Percentiles rank a stretch among this genome's conserved stretches.
Evolutionary conservation across 2,329 filamentous ascomycete species (phyloP).

Genomic region (Pestalotiopsis sp.): DNA sequence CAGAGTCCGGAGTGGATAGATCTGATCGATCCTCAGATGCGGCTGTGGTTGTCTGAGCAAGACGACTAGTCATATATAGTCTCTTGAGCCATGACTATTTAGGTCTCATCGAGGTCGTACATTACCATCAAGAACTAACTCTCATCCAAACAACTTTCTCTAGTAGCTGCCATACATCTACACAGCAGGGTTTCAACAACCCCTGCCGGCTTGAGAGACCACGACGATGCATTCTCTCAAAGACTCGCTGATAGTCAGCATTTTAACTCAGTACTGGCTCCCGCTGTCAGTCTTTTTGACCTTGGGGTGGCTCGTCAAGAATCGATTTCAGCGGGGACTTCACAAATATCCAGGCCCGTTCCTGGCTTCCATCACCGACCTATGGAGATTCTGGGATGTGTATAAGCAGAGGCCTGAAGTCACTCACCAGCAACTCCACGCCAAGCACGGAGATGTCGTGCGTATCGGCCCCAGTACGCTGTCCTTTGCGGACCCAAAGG

Average conservation of each 20-base stretch:
- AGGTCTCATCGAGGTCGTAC: background rate
- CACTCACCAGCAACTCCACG: constrained; percentile 70
- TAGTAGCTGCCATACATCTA: background rate
- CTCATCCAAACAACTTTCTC: background rate
- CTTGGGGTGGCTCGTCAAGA: constrained; percentile 46
- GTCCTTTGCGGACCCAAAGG: constrained; percentile 74
- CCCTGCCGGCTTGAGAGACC: constrained; percentile 3
- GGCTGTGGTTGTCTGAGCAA: background rate
- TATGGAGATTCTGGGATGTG: constrained; percentile 76
- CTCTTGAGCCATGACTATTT: background rate
- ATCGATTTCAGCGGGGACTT: constrained; percentile 58
- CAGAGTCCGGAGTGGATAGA: background rate
- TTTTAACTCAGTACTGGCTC: constrained; percentile 47
- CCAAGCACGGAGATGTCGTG: constrained; percentile 73
- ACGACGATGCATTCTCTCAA: constrained; percentile 30
- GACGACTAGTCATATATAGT: background rate
- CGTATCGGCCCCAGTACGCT: constrained; percentile 74
- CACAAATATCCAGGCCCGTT: constrained; percentile 74
- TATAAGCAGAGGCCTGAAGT: constrained; percentile 65
- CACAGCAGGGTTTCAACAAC: constrained; percentile 23
- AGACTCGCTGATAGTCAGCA: constrained; percentile 34
- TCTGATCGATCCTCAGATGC: background rate
- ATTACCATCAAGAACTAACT: background rate
- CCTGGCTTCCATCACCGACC: constrained; percentile 69
- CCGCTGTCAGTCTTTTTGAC: constrained; percentile 34